phyloP scores from a whole-genome alignment of 176 grass and related monocot species.

The Oryza meridionalis region DNA sequence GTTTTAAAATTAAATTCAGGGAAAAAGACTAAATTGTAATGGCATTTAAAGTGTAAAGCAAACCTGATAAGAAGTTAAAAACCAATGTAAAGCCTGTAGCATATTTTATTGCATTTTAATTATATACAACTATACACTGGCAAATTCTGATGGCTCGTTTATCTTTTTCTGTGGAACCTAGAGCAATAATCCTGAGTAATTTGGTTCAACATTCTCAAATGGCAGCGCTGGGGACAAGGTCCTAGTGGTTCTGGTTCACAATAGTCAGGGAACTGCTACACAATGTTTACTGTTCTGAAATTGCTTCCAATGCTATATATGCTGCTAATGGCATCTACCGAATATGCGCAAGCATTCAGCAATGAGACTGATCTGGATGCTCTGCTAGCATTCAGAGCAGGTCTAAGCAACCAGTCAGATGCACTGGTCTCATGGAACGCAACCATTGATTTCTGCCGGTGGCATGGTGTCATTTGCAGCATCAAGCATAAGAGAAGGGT shows the following conservation, averaged over 20 bases:
- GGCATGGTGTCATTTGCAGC: constrained; percentile 38
- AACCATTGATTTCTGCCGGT: constrained; percentile 30
- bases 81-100: neutral
- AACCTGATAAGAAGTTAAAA: neutral
- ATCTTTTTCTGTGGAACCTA: neutral
- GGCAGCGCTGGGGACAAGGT: neutral
- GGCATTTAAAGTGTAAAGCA: neutral
- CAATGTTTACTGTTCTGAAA: neutral
- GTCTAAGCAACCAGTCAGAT: neutral
- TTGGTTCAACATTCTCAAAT: neutral
- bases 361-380: constrained; percentile 19
- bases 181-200: neutral
- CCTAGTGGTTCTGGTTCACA: neutral
- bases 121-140: neutral
- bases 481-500: constrained; percentile 28
- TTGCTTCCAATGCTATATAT: neutral
- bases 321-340: neutral
- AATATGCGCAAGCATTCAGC: neutral
- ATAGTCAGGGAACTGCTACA: constrained; percentile 8
- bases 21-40: no score
- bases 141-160: neutral
- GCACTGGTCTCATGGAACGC: constrained; percentile 22
- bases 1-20: no score
- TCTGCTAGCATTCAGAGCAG: constrained; percentile 29
- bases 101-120: neutral